Evolutionary conservation across 192 early-diverging fungal species (phyloP), one percentile per base, ranked within the genome.

Genomic region (Bifiguratus adelaidae): DNA sequence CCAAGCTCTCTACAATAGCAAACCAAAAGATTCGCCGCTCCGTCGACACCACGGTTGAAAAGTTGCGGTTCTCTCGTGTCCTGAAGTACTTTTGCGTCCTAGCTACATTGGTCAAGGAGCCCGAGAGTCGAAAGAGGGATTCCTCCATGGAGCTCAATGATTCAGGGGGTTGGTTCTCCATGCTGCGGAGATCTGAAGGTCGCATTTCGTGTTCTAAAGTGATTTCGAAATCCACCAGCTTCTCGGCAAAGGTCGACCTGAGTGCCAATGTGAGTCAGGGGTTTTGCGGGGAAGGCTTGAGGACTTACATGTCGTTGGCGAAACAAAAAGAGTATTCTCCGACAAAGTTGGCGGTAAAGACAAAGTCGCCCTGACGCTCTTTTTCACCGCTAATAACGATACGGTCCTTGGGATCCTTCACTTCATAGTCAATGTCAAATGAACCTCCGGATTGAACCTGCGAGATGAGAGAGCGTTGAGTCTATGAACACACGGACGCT

Each of bases 261-360:
- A n/a, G n/a, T n/a, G n/a, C n/a, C n/a, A n/a, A n/a, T n/a, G n/a
- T n/a, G n/a, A n/a, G n/a, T n/a, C n/a, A n/a, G n/a, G n/a, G n/a
- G n/a, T n/a, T n/a, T n/a, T n/a, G n/a, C n/a, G n/a, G n/a, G n/a
- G n/a, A n/a, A n/a, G n/a, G n/a, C n/a, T n/a, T n/a, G n/a, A n/a
- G n/a, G n/a, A n/a, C n/a, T n/a, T n/a, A n/a, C 77, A 94, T 83
- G 28, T 77, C 76, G 57, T 99, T 99, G 52, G 83, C 85, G 74
- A 99, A 99, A 76, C 96, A 99, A 70, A 94, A 93, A 3, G 86
- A 72, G 63, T 93, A 91, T 63, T 99, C 96, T 50, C 96, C 96
- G 15, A 75, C 71, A 41, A 77, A 60, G 26, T 78, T 80, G 11
- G 91, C 87, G 2, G 85, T 83, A 57, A 99, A 91, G 22, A 93